Conservation (phyloP, 2,329 filamentous ascomycete species). For the Bisporella sp. region DNA sequence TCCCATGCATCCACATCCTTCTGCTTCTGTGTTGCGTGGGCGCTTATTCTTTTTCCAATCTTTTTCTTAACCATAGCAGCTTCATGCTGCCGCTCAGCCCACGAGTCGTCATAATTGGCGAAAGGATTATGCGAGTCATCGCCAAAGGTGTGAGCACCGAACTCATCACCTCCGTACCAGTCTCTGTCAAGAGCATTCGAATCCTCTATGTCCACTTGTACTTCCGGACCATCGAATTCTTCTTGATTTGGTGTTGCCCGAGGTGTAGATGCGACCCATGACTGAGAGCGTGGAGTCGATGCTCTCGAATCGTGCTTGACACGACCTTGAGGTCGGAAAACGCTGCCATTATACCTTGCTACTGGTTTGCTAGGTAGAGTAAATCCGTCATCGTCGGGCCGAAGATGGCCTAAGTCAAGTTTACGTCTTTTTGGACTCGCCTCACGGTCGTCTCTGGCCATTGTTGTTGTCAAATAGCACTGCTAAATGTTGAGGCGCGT, state of each 20-base stretch:
- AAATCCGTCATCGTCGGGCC: slow-evolving; percentile 46
- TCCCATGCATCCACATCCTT: slow-evolving; percentile 98
- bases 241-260: slow-evolving; percentile 40
- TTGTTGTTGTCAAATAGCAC: slow-evolving; percentile 13
- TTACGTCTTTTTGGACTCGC: slow-evolving; percentile 57
- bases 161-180: slow-evolving; percentile 87
- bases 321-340: slow-evolving; percentile 33
- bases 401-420: slow-evolving; percentile 50
- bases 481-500: too few species aligned
- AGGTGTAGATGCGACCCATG: slow-evolving; percentile 27
- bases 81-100: slow-evolving; percentile 67
- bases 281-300: slow-evolving; percentile 26
- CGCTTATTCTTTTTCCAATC: slow-evolving; percentile 62
- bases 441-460: slow-evolving; percentile 33
- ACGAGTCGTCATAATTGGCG: slow-evolving; percentile 64
- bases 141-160: slow-evolving; percentile 74
- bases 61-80: slow-evolving; percentile 74
- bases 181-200: slow-evolving; percentile 75
- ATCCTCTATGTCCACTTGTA: slow-evolving; percentile 58
- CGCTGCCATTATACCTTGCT: slow-evolving; percentile 12
- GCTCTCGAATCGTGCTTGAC: slow-evolving; percentile 20
- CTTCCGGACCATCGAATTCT: slow-evolving; percentile 56
- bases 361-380: slow-evolving; percentile 27
- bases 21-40: slow-evolving; percentile 75
- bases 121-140: slow-evolving; percentile 94